Conservation (phyloP, 257 asterid species). For the Nicotiana undulata region DNA sequence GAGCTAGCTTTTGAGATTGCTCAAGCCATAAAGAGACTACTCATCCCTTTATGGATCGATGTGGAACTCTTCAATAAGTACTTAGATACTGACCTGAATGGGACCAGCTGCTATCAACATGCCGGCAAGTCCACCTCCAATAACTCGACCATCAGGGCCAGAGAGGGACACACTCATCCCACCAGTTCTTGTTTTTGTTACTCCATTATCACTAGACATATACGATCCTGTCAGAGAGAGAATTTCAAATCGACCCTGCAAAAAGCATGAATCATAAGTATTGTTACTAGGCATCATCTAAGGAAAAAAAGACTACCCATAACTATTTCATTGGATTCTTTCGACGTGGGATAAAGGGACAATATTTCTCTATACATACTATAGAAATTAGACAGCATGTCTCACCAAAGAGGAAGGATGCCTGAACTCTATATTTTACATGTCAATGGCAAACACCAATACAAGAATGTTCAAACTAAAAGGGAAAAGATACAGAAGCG, state of each 20-base stretch:
- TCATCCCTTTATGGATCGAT: too few relatives aligned
- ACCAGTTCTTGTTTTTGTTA: slow-evolving; percentile 80
- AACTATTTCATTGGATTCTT: neutral
- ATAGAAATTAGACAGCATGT: neutral
- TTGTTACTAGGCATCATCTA: neutral
- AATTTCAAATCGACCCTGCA: slow-evolving; percentile 84
- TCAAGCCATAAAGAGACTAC: too few relatives aligned
- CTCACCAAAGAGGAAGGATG: neutral
- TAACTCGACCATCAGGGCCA: slow-evolving; percentile 84
- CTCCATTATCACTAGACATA: slow-evolving; percentile 67
- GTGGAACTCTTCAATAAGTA: too few relatives aligned
- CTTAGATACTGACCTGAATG: slow-evolving; percentile 55
- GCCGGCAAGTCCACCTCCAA: slow-evolving; percentile 98
- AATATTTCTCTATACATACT: neutral
- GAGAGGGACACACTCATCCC: slow-evolving; percentile 88
- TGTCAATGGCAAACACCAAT: neutral
- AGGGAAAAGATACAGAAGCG: neutral
- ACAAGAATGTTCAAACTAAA: neutral
- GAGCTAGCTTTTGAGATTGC: too few relatives aligned
- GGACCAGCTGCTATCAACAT: slow-evolving; percentile 87
- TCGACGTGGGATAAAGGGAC: neutral
- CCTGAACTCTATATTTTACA: neutral
- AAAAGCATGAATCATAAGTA: slow-evolving; percentile 3
- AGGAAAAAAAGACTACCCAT: neutral
- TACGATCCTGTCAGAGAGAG: slow-evolving; percentile 78